Evolutionary conservation across 2,329 filamentous ascomycete species (phyloP).

Genomic region (Colletotrichum lupini): DNA sequence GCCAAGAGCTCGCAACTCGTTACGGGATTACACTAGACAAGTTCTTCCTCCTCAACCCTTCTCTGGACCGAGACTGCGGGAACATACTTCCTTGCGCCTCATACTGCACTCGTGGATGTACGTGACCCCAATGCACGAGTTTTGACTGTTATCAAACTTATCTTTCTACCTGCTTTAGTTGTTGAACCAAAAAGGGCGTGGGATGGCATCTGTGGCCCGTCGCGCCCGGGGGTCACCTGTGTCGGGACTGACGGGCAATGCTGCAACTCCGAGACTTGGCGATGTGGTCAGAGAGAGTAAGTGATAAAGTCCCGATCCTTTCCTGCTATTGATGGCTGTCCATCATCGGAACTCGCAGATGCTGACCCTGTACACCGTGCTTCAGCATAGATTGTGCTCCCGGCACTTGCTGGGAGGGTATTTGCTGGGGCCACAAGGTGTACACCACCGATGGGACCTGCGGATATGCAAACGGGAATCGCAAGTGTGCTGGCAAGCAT

Average conservation of each 20-base stretch:
- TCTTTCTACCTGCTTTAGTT: not conserved
- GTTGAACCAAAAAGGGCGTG: not conserved
- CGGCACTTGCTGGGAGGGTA: not conserved
- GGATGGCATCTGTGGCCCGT: not conserved
- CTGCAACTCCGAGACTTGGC: not conserved
- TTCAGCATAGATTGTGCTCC: not conserved
- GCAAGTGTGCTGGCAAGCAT: not conserved
- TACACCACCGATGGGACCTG: not conserved
- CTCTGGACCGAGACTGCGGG: not conserved
- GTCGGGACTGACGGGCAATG: not conserved
- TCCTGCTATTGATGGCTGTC: not conserved
- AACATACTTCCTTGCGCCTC: not conserved
- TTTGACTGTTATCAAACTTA: not conserved
- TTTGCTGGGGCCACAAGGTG: not conserved
- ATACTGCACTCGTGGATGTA: not conserved
- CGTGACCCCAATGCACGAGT: not conserved
- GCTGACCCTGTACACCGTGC: not conserved
- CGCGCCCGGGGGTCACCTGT: not conserved
- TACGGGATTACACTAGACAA: not conserved
- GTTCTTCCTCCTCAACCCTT: not conserved
- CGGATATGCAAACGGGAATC: not conserved
- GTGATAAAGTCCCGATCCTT: not conserved
- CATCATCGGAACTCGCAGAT: not conserved
- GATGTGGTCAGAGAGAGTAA: not conserved
- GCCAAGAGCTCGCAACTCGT: not conserved